Conservation (phyloP, 441 rosid genomes). For the Raphanus hybrid region DNA sequence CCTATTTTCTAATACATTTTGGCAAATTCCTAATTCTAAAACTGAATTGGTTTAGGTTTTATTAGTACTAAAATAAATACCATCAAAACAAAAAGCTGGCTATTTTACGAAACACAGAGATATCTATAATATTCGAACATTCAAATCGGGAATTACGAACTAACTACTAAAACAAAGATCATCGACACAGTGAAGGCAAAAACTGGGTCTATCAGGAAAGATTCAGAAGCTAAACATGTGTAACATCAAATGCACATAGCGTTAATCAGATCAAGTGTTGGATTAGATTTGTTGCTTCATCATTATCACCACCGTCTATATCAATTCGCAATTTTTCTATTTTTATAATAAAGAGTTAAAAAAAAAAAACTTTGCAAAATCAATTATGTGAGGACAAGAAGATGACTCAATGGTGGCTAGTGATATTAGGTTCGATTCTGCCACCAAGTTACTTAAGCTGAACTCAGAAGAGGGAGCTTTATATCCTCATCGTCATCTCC, state of each 20-base stretch:
- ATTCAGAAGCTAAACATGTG: background rate
- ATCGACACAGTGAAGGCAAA: background rate
- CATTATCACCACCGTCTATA: background rate
- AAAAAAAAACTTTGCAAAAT: background rate
- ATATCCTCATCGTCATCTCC: constrained; percentile 12
- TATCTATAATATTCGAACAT: no score
- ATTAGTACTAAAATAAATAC: no score
- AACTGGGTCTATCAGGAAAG: background rate
- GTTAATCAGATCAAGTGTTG: constrained; percentile 7
- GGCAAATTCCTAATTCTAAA: no score
- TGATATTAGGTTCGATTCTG: constrained; percentile 1
- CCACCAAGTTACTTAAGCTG: background rate
- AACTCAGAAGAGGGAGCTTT: constrained; percentile 4
- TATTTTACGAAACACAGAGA: no score
- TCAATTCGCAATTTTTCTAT: background rate
- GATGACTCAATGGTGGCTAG: constrained; percentile 3
- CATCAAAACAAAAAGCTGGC: no score
- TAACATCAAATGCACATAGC: constrained; percentile 6
- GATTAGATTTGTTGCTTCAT: constrained; percentile 4
- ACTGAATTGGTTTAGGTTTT: no score
- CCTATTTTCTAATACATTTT: no score
- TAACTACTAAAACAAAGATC: background rate
- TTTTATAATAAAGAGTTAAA: no score
- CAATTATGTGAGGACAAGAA: background rate
- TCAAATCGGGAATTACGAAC: background rate